phyloP scores from a whole-genome alignment of 768 basidiomycete species.

The Sarcomyxa edulis region DNA sequence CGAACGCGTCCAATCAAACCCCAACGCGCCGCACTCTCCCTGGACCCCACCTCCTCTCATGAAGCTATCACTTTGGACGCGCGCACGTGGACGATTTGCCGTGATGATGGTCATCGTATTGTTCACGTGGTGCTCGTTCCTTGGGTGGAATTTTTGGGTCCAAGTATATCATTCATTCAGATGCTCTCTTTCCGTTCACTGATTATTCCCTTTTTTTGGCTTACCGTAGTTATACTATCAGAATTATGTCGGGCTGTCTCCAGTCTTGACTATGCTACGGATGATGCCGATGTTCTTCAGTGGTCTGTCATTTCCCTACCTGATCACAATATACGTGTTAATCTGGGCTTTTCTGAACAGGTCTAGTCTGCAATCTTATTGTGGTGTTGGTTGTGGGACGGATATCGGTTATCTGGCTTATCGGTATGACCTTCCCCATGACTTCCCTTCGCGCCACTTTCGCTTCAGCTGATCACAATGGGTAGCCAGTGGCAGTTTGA shows the following conservation, averaged over 20 bases:
- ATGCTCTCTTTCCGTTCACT: conserved; percentile 22
- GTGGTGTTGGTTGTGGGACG: conserved; percentile 55
- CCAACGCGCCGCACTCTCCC: conserved; percentile 9
- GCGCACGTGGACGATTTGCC: conserved; percentile 52
- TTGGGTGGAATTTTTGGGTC: conserved; percentile 38
- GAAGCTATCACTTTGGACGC: conserved; percentile 52
- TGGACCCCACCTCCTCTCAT: conserved; percentile 52
- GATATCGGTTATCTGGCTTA: conserved; percentile 49
- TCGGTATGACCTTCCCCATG: conserved; percentile 36
- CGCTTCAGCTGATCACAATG: too few relatives aligned
- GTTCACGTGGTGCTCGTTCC: conserved; percentile 52
- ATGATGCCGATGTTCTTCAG: conserved; percentile 69
- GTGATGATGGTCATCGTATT: conserved; percentile 55
- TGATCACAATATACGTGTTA: too few relatives aligned
- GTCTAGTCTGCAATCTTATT: conserved; percentile 57
- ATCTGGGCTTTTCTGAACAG: too few relatives aligned
- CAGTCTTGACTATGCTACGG: conserved; percentile 59
- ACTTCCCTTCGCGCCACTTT: neutral
- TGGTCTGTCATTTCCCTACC: too few relatives aligned
- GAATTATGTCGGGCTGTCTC: conserved; percentile 46
- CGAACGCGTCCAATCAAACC: conserved; percentile 31
- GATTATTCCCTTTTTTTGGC: conserved; percentile 25
- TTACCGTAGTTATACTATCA: conserved; percentile 65
- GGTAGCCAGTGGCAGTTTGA: conserved; percentile 40
- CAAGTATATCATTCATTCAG: conserved; percentile 15